Evolutionary conservation across 164 flowering plant genomes (phyloP), one percentile per base, ranked within the genome.

Genomic region (Sextonia rubra): DNA sequence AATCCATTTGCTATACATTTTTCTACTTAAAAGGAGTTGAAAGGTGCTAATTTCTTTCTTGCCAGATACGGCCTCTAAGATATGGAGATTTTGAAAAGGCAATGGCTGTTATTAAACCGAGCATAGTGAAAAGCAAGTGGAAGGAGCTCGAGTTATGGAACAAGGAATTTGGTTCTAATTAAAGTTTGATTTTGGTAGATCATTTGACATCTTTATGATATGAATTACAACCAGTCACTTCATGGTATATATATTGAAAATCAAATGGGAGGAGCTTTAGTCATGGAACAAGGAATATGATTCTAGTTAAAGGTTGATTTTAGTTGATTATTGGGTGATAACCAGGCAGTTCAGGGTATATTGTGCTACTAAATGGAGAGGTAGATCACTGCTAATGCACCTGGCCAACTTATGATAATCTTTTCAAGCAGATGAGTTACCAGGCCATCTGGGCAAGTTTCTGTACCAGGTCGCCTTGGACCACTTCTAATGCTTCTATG

Each of bases 241-340:
- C 44, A 37, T 37, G 11, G 44, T 37, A 37, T 37, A 37, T 37
- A 37, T 37, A 78, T 92, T 83, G 79, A 92, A 84, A 81, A 91
- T 90, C 90, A 92, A 87, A 77, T 91, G 97, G 97, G 89, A 91
- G 77, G 97, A 96, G 75, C 97, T 93, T 70, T 90, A 93, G 76
- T 77, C 68, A 27, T 96, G 99, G 99, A 96, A 96, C 75, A 75
- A 78, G 71, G 90, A 90, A 71, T 96, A 91, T 73, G 98, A 97
- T 27, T 86, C 99, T 60, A 92, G 83, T 75, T 96, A 79, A 84
- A 55, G 26, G 61, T 29, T n/a, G 20, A 52, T 12, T 55, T 7
- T 22, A 22, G 65, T 15, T 66, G 26, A 66, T 20, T 7, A 2
- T 37, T 24, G 66, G 7, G 12, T 62, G n/a, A n/a, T n/a, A n/a